Conservation (phyloP, 208 protist species). For the Trypanosoma caninum region DNA sequence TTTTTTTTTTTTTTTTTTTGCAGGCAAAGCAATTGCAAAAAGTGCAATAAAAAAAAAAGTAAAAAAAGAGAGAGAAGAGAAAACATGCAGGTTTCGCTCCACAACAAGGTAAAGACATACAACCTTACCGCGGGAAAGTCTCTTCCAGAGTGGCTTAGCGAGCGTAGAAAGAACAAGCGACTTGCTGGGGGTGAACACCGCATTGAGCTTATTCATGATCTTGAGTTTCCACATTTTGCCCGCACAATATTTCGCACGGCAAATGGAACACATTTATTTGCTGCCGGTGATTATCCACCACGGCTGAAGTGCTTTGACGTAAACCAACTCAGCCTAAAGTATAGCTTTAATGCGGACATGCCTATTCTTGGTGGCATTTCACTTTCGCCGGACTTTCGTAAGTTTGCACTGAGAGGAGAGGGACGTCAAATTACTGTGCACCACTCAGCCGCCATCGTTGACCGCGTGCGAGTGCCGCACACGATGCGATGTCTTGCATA, state of each 20-base stretch:
- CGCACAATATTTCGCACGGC: conserved; percentile 73
- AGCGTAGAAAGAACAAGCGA: conserved; percentile 68
- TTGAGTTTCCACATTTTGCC: conserved; percentile 85
- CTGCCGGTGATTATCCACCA: conserved; percentile 85
- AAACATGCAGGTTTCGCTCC: conserved; percentile 78
- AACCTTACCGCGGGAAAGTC: conserved; percentile 88
- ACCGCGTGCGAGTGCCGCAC: conserved; percentile 80
- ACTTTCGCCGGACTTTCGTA: conserved; percentile 86
- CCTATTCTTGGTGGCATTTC: conserved; percentile 74
- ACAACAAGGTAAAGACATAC: conserved; percentile 88
- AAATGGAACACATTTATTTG: conserved; percentile 84
- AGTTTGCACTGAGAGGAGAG: conserved; percentile 81
- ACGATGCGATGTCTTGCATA: conserved; percentile 78
- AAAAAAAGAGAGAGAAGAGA: not conserved
- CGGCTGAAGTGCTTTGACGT: conserved; percentile 89
- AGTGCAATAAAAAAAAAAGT: not conserved
- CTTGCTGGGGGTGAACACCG: conserved; percentile 51
- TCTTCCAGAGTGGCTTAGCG: conserved; percentile 80
- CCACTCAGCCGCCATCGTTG: conserved; percentile 71
- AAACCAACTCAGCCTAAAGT: conserved; percentile 91
- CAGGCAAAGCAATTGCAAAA: too few species aligned
- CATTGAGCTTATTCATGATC: conserved; percentile 86
- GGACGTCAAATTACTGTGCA: conserved; percentile 84
- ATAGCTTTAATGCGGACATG: conserved; percentile 89
- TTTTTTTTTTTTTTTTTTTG: not conserved